Base-by-base conservation (phyloP, 768 basidiomycete species). In the Rhodosporidiobolus odoratus region DNA sequence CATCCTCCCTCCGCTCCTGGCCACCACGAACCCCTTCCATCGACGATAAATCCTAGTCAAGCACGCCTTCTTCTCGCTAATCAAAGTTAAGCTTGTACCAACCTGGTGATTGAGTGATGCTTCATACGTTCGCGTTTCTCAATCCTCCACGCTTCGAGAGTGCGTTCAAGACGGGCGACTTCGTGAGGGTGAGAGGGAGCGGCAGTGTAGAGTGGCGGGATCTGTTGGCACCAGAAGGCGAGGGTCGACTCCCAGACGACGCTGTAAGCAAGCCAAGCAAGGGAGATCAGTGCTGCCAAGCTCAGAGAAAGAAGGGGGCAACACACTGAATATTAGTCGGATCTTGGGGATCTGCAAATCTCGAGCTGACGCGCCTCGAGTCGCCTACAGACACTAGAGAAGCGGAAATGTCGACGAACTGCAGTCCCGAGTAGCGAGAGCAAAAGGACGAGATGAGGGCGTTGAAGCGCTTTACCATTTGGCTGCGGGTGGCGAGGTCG, bases 311-410 rank as follows among this genome's bases (percentile, higher is more conserved):
- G 40, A 5, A n/a, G 41, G 19, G 10, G 3, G 30, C 9, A 21
- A 50, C 64, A 45, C 35, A 65, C 69, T 70, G 69, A 30, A 65
- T 57, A 54, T 70, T 70, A 13, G 47, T 48, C 21, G 69, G 69
- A 37, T 70, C 69, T 6, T 43, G 30, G 0, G 2, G 5, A 45
- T 70, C 69, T 13, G 37, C 3, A 27, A 57, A 70, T 3, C 37
- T 23, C 3, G 12, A 1, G 3, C 7, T 16, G 7, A 70, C 68
- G 19, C 52, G 41, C 41, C 37, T 23, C 21, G 68, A 30, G n/a
- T 56, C 43, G 6, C 21, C 3, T 17, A 37, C 10, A 25, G 60
- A 50, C 30, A 17, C 40, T 48, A 73, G 37, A 15, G 65, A 16
- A 9, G 4, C 27, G 9, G 62, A 59, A 52, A 73, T 73, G 37